Evolutionary conservation across 164 flowering plant genomes (phyloP).

Genomic region (Piper betle): DNA sequence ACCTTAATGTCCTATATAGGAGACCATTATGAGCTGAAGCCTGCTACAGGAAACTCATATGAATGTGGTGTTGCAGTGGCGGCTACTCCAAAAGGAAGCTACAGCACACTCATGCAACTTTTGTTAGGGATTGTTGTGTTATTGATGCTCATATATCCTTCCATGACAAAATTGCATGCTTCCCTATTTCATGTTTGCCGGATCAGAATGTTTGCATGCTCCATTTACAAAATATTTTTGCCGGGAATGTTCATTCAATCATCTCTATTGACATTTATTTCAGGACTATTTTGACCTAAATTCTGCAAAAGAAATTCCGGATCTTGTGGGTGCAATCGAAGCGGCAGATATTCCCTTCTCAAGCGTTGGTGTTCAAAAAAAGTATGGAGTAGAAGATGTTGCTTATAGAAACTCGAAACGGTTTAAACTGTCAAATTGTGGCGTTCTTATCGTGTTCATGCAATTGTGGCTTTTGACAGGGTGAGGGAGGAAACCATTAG

Average conservation of each 20-base stretch:
- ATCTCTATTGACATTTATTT: too few relatives aligned
- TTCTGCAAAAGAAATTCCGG: constrained; percentile 47
- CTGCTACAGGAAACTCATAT: constrained; percentile 63
- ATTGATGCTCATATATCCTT: background rate
- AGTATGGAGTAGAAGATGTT: constrained; percentile 39
- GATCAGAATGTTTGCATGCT: too few relatives aligned
- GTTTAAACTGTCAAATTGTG: background rate
- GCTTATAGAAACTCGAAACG: constrained; percentile 26
- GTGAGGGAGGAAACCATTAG: constrained; percentile 47
- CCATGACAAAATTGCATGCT: background rate
- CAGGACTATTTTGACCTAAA: constrained; percentile 64
- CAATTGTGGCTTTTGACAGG: constrained; percentile 18
- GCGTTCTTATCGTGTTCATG: background rate
- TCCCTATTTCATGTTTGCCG: too few relatives aligned
- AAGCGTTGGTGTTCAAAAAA: constrained; percentile 65
- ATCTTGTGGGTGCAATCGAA: constrained; percentile 73
- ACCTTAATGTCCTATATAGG: constrained; percentile 45
- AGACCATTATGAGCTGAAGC: constrained; percentile 57
- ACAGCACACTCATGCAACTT: constrained; percentile 84
- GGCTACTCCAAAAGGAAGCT: constrained; percentile 48
- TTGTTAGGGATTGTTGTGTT: constrained; percentile 57
- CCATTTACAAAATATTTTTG: too few relatives aligned
- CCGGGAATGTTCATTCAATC: too few relatives aligned
- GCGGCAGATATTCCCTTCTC: constrained; percentile 59
- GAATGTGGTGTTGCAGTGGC: constrained; percentile 59